Conservation (phyloP, 2,329 filamentous ascomycete species). For the Parastagonospora nodorum region DNA sequence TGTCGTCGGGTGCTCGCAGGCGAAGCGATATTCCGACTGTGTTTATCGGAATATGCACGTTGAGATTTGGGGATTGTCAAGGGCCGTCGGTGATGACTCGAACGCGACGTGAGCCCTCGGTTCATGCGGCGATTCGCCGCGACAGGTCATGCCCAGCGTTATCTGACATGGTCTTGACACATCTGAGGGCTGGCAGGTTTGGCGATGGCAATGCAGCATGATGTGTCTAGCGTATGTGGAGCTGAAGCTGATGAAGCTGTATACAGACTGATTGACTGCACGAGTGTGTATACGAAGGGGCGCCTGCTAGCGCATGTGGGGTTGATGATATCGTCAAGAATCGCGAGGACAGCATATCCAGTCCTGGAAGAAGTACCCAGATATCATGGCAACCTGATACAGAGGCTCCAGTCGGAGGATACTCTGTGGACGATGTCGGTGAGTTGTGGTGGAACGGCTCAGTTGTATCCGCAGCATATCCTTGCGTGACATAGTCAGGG, state of each 20-base stretch:
- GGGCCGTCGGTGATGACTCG: constrained; percentile 6
- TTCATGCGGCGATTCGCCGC: constrained; percentile 16
- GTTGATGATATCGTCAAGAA: constrained; percentile 21
- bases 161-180: constrained; percentile 21
- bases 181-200: constrained; percentile 1
- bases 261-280: constrained; percentile 18
- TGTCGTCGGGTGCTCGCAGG: constrained; percentile 23
- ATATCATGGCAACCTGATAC: neutral
- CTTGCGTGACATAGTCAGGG: too few relatives aligned
- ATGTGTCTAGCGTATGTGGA: constrained; percentile 40
- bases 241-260: constrained; percentile 23
- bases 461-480: neutral
- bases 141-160: constrained; percentile 2
- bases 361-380: constrained; percentile 27
- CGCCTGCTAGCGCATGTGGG: constrained; percentile 35
- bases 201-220: constrained; percentile 16
- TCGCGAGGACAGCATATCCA: constrained; percentile 19
- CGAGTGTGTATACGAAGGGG: constrained; percentile 18
- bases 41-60: constrained; percentile 6
- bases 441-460: neutral
- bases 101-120: constrained; percentile 6
- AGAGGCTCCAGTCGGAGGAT: neutral
- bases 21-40: constrained; percentile 9
- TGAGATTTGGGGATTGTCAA: constrained; percentile 2
- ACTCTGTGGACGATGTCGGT: neutral